phyloP scores from a whole-genome alignment of 2,329 filamentous ascomycete genomes.

The Colletotrichum gloeosporioides region DNA sequence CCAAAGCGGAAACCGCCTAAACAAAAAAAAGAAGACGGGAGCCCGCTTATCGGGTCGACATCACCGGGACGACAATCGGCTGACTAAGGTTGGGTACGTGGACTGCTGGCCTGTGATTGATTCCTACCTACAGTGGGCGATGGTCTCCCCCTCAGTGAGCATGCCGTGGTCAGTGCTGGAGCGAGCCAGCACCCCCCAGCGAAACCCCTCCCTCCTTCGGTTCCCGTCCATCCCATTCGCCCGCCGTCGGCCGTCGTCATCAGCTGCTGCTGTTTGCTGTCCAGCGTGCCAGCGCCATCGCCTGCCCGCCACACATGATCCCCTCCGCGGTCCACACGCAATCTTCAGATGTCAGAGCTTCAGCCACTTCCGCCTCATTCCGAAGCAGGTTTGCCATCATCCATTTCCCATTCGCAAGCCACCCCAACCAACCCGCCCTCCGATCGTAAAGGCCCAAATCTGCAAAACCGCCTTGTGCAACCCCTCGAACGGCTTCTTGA shows the following conservation, averaged over 20 bases:
- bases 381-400: constrained; percentile 18
- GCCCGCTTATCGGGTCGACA: constrained; percentile 8
- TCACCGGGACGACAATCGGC: constrained; percentile 36
- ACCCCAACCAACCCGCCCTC: neutral
- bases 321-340: neutral
- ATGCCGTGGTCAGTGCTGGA: neutral
- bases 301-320: constrained; percentile 3
- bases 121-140: neutral
- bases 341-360: constrained; percentile 22
- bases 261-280: neutral
- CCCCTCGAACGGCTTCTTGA: neutral
- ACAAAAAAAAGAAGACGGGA: neutral
- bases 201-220: neutral
- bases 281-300: neutral
- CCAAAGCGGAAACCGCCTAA: constrained; percentile 11
- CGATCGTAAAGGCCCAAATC: neutral
- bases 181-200: neutral
- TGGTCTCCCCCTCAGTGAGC: neutral
- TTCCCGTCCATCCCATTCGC: constrained; percentile 2
- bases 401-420: neutral
- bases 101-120: neutral
- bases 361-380: constrained; percentile 18
- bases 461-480: neutral
- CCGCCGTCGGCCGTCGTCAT: constrained; percentile 18
- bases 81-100: constrained; percentile 12